Evolutionary conservation across 768 basidiomycete genomes (phyloP), one percentile per base, ranked within the genome.

Genomic region (Mrakia blollopis): DNA sequence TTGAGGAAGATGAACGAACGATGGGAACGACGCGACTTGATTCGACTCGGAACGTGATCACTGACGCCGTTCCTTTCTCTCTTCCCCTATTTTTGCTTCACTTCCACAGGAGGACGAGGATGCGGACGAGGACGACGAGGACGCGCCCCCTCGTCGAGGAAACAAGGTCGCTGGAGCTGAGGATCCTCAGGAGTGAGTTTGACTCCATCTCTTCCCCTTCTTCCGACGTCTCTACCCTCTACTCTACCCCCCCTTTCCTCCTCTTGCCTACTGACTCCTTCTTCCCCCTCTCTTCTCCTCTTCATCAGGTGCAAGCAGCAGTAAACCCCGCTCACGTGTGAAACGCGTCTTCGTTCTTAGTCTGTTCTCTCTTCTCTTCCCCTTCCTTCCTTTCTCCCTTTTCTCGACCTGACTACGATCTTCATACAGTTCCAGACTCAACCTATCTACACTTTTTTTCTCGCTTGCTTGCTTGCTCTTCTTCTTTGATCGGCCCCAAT

Each of bases 241-340:
- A n/a, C 16, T 35, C 52, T 11, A 11, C 11, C 30, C 32, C 10
- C 32, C 65, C 11, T 28, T 21, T 32, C 70, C n/a, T 21, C 44
- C 44, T 18, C 21, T 47, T 35, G 18, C 47, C 16, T 21, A 50
- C 47, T 50, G 16, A 18, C 47, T 14, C 47, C 21, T 18, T 14
- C 50, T 30, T 18, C 16, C 52, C 32, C 14, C 3, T 37, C 25
- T 25, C 35, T 47, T 35, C 50, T 21, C 30, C 23, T 9, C 47
- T n/a, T 50, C 47, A 50, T 21, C n/a, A 76, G 75, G 70, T 76
- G 93, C 87, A 93, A 93, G 86, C 91, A 94, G 83, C 93, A 94
- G 90, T 94, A 85, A 75, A 78, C 9, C 18, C 41, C 11, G 1
- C 44, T 44, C 44, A n/a, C n/a, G n/a, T n/a, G n/a, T n/a, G 44